Conservation (phyloP, 768 basidiomycete species). For the Suillus decipiens region DNA sequence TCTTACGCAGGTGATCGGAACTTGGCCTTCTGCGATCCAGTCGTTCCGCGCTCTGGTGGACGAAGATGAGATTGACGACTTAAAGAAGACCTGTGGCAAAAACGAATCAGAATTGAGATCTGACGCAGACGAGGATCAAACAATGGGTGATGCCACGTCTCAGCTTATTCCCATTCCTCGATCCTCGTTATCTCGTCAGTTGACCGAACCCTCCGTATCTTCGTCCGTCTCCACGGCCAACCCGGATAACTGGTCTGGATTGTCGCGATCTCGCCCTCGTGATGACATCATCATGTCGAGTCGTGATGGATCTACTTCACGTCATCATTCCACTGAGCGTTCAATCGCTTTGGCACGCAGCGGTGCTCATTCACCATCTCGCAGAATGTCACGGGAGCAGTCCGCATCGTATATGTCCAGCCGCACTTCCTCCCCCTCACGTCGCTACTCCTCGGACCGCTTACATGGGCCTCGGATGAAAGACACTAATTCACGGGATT, state of each 20-base stretch:
- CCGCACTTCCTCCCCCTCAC: slow-evolving; percentile 28
- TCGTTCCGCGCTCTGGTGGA: slow-evolving; percentile 32
- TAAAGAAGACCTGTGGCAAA: slow-evolving; percentile 20
- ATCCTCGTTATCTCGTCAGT: slow-evolving; percentile 23
- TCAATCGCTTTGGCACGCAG: slow-evolving; percentile 29
- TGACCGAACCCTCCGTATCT: not conserved
- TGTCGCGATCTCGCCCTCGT: slow-evolving; percentile 28
- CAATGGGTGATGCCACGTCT: slow-evolving; percentile 3
- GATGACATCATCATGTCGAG: slow-evolving; percentile 10
- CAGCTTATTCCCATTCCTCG: slow-evolving; percentile 24
- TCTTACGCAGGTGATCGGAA: slow-evolving; percentile 27
- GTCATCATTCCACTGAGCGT: slow-evolving; percentile 25
- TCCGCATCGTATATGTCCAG: slow-evolving; percentile 31
- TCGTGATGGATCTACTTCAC: slow-evolving; percentile 28
- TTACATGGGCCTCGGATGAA: slow-evolving; percentile 23
- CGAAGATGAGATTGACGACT: slow-evolving; percentile 31
- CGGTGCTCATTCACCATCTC: slow-evolving; percentile 26
- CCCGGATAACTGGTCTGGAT: not conserved
- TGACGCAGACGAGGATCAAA: not conserved
- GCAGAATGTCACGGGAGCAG: slow-evolving; percentile 13
- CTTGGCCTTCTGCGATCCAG: slow-evolving; percentile 30
- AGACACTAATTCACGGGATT: slow-evolving; percentile 25
- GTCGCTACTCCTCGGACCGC: slow-evolving; percentile 29
- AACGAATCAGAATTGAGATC: slow-evolving; percentile 11
- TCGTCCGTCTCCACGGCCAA: not conserved